Evolutionary conservation across 352 stramenopile species (phyloP), one percentile per base, ranked within the genome.

Genomic region (Peronospora destructor): DNA sequence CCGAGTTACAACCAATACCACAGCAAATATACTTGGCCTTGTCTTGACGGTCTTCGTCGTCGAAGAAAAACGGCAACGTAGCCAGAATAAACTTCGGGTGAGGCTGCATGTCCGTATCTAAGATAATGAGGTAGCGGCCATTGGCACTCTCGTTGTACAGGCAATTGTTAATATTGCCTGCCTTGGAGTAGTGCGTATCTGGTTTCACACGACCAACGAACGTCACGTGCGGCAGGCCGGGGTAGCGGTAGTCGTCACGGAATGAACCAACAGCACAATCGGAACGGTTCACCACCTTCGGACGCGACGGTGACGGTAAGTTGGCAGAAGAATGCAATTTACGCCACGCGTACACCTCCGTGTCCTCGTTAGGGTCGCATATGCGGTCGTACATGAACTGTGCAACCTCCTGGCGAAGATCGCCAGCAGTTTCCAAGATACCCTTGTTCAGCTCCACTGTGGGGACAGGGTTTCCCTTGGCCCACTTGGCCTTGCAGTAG

Each of bases 341-440:
- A 32, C 79, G 79, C 79, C 79, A 90, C 26, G 78, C 74, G 50
- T 90, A 90, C 56, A 90, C 76, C 36, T 90, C 79, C 68, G 86
- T 84, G 2, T 90, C 79, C 30, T 90, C 79, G 59, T 86, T 90
- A 25, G 77, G 77, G 56, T 90, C 79, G 38, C 79, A 87, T 42
- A 90, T 76, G 8, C 79, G 79, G 56, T 90, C 79, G 50, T 85
- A 90, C 79, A 90, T 90, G 64, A 85, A 90, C 63, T 90, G 79
- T 11, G 79, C 79, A 10, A 90, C 71, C 57, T 90, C 79, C 39
- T 90, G 79, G 39, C 79, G 79, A 2, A 90, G 52, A 39, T 91
- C 82, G 38, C 82, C 82, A 32, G 82, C 76, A 32, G 70, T 87
- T 61, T 93, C 82, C 30, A 88, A 62, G 32, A 90, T 76, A 16